These are phyloP conservation scores for Amoebophrya sp. DNA, from an alignment of 169 alveolate genomes.

Conservation along the genomic window DNA sequence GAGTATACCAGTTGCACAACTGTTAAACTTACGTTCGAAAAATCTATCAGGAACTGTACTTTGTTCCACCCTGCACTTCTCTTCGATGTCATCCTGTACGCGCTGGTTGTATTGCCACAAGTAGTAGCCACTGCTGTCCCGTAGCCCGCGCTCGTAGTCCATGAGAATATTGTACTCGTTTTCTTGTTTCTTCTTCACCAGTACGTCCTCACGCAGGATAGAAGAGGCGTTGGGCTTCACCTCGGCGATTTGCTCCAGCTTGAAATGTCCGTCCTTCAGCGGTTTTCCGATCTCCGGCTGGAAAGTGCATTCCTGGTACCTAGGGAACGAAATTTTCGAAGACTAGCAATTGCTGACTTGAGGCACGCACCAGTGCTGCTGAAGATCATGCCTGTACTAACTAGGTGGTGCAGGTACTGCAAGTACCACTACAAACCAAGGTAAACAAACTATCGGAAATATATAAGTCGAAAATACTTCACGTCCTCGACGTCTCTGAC, in stretches of 20 bases:
- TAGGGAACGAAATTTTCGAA: too few species aligned
- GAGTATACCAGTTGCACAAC: too few species aligned
- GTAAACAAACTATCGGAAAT: too few species aligned
- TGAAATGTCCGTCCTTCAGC: neutral
- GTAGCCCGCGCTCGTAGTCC: neutral
- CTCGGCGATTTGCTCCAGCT: neutral
- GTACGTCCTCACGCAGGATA: neutral
- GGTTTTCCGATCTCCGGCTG: neutral
- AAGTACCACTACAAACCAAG: too few species aligned
- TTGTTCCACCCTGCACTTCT: constrained; percentile 3
- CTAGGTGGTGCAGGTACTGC: too few species aligned
- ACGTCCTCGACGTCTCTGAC: neutral
- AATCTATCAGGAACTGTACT: neutral
- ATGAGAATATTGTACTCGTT: constrained; percentile 1
- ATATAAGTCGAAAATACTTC: too few species aligned
- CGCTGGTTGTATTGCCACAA: neutral
- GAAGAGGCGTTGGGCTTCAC: neutral
- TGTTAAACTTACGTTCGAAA: too few species aligned
- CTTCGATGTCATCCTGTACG: neutral
- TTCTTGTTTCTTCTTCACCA: neutral
- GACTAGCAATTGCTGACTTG: too few species aligned
- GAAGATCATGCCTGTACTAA: too few species aligned
- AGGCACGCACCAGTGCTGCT: too few species aligned
- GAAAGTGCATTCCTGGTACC: neutral
- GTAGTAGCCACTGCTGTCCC: neutral